phyloP scores from a whole-genome alignment of 1,284 basidiomycete genomes.

The Cutaneotrichosporon spelunceum region DNA sequence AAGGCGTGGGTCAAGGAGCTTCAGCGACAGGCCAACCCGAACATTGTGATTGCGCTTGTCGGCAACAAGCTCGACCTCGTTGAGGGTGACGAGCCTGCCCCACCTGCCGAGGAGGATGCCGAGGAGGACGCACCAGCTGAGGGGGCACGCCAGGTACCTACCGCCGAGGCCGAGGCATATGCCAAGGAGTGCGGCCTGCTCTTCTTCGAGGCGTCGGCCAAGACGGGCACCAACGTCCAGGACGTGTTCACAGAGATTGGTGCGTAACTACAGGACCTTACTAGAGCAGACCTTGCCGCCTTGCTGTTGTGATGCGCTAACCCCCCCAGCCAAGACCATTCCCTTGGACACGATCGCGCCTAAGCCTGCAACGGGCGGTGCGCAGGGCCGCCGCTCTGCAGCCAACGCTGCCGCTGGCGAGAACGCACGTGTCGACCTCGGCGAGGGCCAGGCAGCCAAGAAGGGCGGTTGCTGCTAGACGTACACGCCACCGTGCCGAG shows the following conservation, averaged over 20 bases:
- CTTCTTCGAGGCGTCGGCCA: constrained; percentile 97
- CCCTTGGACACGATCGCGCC: constrained; percentile 90
- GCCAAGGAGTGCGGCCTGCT: constrained; percentile 87
- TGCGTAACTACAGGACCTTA: constrained; percentile 51
- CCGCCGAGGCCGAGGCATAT: constrained; percentile 93
- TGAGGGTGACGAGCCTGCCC: constrained; percentile 56
- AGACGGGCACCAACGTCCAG: constrained; percentile 93
- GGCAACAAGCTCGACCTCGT: constrained; percentile 96
- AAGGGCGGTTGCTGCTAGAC: constrained; percentile 47
- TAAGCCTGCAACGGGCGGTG: constrained; percentile 58
- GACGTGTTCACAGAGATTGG: constrained; percentile 99
- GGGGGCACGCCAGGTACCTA: constrained; percentile 76
- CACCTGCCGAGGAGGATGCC: constrained; percentile 41
- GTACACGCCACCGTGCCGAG: background rate
- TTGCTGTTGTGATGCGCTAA: background rate
- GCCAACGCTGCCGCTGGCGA: constrained; percentile 57
- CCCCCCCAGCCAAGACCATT: constrained; percentile 78
- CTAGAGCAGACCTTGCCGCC: constrained; percentile 12
- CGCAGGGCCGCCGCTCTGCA: constrained; percentile 57
- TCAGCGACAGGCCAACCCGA: constrained; percentile 97
- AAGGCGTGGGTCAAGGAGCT: constrained; percentile 99
- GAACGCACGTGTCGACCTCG: constrained; percentile 68
- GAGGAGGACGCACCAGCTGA: constrained; percentile 50
- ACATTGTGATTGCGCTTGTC: constrained; percentile 95
- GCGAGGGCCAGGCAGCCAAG: constrained; percentile 57